Base-by-base conservation (phyloP, 768 basidiomycete species). In the Crassisporium funariophilum region DNA sequence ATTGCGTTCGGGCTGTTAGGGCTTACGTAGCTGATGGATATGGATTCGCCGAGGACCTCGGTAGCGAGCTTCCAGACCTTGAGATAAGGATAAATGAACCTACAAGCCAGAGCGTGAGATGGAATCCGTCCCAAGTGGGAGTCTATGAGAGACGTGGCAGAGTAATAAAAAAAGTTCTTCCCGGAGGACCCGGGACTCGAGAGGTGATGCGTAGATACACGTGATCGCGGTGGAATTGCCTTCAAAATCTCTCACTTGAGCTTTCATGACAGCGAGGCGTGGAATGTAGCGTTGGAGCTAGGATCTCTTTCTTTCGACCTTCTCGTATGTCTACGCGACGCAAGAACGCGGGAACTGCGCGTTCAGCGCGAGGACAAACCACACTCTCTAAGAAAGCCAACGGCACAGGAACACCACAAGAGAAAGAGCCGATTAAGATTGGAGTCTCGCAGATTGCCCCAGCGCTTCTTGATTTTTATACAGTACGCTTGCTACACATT, bases 381-480 rank as follows among this genome's bases (percentile, higher is more conserved):
- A 31, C 5, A 31, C 29, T n/a, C n/a, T 20, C 37, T n/a, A 35
- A 53, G 20, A 38, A 37, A 22, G 38, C 15, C 45, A 37, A 42
- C 39, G 44, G 41, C n/a, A 21, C 22, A 4, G 31, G 24, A 12
- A 29, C 11, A 4, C 20, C 35, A 17, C 13, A 24, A 45, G 4
- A 48, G 17, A 4, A 25, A 45, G 27, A 41, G 9, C 13, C 36
- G 19, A n/a, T 38, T n/a, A 42, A 39, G 15, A 31, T 47, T 35
- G 22, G 41, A 6, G n/a, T 47, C 10, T 51, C 50, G 15, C 54
- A 60, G 45, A 43, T 42, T 19, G 62, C 60, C 12, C 70, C 74
- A 37, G 68, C 64, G 35, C 35, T 75, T 16, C 42, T 75, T 6
- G 74, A 76, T 50, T 68, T 70, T 39, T 66, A 66, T 50, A 53